Conservation (phyloP, 371 early-diverging fungal species). For the Syncephalastrum monosporum region DNA sequence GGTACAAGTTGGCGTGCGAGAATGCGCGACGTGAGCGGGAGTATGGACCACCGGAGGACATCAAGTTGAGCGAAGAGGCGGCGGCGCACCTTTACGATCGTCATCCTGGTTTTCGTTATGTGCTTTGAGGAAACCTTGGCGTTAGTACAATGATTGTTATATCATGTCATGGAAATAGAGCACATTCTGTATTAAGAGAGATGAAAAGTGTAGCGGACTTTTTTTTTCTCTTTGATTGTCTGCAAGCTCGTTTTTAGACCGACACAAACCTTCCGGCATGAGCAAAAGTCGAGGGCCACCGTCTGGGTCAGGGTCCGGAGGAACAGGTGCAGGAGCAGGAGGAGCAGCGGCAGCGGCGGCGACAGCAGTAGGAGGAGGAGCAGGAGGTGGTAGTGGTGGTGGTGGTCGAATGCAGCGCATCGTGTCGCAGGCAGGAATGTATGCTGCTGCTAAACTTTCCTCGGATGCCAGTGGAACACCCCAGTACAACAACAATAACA, state of each 20-base stretch:
- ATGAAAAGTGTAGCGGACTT: not conserved
- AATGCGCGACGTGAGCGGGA: constrained; percentile 3
- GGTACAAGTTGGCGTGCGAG: constrained; percentile 1
- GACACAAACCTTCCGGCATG: too few species aligned
- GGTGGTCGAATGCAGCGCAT: constrained; percentile 24
- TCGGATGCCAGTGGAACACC: constrained; percentile 9
- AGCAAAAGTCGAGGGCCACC: too few species aligned
- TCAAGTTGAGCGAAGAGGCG: not conserved
- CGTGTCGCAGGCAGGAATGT: constrained; percentile 21
- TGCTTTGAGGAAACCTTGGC: not conserved
- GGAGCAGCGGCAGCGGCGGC: too few species aligned
- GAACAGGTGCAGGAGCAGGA: too few species aligned
- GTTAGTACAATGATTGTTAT: too few species aligned
- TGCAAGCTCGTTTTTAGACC: too few species aligned
- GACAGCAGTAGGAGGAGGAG: not conserved
- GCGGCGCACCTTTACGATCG: constrained; percentile 4
- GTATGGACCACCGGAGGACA: not conserved
- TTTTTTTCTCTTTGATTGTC: constrained; percentile 4
- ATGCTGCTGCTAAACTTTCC: constrained; percentile 16
- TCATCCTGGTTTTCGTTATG: constrained; percentile 10
- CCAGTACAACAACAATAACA: not conserved
- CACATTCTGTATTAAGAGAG: too few species aligned
- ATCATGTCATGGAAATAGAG: too few species aligned
- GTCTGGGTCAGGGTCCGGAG: too few species aligned
- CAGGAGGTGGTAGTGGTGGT: not conserved